Evolutionary conservation across 73 alveolate genomes (phyloP).

Genomic region (Paramecium octaurelia): DNA sequence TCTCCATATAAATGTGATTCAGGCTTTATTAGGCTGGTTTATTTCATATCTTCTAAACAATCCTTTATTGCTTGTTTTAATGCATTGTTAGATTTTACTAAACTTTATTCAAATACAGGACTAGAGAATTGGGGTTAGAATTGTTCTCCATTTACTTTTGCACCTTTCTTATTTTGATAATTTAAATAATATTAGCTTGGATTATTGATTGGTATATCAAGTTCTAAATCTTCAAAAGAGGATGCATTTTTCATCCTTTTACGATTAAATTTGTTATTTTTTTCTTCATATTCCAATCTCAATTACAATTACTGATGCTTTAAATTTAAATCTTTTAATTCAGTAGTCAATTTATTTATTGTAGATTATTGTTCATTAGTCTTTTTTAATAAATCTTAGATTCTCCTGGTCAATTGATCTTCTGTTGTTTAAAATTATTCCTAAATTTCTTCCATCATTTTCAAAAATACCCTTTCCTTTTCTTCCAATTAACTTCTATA

Average conservation of each 20-base stretch:
- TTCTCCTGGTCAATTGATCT: not conserved
- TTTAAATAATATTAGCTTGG: not conserved
- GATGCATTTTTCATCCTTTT: not conserved
- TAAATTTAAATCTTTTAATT: not conserved
- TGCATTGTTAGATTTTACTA: not conserved
- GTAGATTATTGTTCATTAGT: not conserved
- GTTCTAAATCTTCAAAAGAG: not conserved
- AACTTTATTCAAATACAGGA: not conserved
- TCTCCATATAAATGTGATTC: not conserved
- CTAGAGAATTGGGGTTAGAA: not conserved
- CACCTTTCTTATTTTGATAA: not conserved
- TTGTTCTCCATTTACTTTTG: not conserved
- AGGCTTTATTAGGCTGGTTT: not conserved
- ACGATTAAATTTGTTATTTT: not conserved
- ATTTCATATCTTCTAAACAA: not conserved
- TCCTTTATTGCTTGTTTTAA: not conserved
- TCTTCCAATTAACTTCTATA: conserved; percentile 10
- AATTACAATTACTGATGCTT: not conserved
- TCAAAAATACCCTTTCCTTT: not conserved
- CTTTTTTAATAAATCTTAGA: not conserved
- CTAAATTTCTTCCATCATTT: not conserved
- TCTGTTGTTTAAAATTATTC: not conserved
- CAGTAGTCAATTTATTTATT: not conserved
- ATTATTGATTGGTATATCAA: not conserved
- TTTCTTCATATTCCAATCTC: not conserved